A percentile compares a stretch with the other conserved stretches of the same genome.
These are phyloP conservation scores for Colletotrichum scovillei DNA, from an alignment of 2,329 filamentous ascomycete species.

Conservation along the genomic window DNA sequence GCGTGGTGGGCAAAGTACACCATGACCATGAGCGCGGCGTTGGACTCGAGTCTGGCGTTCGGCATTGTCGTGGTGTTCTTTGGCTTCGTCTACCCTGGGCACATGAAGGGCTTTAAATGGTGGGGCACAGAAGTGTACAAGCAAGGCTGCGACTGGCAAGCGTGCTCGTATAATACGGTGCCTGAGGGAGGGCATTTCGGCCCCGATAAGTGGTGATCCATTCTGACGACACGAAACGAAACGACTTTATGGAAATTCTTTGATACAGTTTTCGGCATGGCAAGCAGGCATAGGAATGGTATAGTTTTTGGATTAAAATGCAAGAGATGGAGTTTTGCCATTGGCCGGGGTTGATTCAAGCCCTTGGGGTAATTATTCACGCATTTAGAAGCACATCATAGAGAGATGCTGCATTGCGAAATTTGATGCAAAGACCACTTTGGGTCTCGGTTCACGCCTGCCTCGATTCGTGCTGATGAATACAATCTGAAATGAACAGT, in stretches of 20 bases:
- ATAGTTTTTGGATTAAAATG: slow-evolving; percentile 2
- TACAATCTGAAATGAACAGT: not conserved
- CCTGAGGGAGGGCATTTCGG: slow-evolving; percentile 74
- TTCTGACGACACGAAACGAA: slow-evolving; percentile 14
- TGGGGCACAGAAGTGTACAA: slow-evolving; percentile 92
- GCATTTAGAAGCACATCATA: slow-evolving; percentile 13
- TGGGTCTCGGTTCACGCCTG: not conserved
- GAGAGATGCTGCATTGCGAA: not conserved
- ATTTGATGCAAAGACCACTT: not conserved
- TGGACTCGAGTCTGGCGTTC: slow-evolving; percentile 86
- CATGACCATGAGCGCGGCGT: slow-evolving; percentile 85
- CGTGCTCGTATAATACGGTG: slow-evolving; percentile 77
- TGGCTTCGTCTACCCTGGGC: slow-evolving; percentile 84
- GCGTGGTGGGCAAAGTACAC: slow-evolving; percentile 94
- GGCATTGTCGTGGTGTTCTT: slow-evolving; percentile 89
- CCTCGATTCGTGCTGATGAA: not conserved
- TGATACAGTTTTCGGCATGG: not conserved
- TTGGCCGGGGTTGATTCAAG: not conserved
- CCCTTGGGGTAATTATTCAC: not conserved
- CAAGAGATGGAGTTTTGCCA: not conserved
- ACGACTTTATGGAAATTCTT: slow-evolving; percentile 5
- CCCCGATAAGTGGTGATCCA: slow-evolving; percentile 65
- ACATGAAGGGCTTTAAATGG: slow-evolving; percentile 80
- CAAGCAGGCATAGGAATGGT: slow-evolving; percentile 18
- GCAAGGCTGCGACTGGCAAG: slow-evolving; percentile 86